phyloP scores from a whole-genome alignment of 371 early-diverging fungal genomes.

The Apophysomyces elegans region DNA sequence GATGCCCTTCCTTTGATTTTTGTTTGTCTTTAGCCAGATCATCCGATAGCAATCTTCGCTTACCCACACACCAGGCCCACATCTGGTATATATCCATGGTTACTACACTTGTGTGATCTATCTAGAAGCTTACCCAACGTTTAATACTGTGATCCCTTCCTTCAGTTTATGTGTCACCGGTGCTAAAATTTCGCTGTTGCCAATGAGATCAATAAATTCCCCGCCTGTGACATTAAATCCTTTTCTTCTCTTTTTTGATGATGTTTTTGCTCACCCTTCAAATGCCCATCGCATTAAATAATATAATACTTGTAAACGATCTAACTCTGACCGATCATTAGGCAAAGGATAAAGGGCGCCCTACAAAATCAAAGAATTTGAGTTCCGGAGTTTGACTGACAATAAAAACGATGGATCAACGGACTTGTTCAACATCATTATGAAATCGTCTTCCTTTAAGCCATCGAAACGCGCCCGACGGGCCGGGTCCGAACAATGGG shows the following conservation, averaged over 20 bases:
- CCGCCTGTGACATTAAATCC: slow-evolving; percentile 1
- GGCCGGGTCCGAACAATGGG: slow-evolving; percentile 23
- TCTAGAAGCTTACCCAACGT: slow-evolving; percentile 26
- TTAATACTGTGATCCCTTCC: slow-evolving; percentile 29
- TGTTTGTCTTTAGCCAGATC: not conserved
- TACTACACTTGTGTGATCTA: too few relatives aligned
- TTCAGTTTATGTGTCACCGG: slow-evolving; percentile 26
- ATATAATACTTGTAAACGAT: slow-evolving; percentile 28
- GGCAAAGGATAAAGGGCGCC: slow-evolving; percentile 19
- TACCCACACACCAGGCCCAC: slow-evolving; percentile 44
- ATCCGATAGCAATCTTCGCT: not conserved
- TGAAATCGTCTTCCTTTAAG: slow-evolving; percentile 31
- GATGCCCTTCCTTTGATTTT: slow-evolving; percentile 27
- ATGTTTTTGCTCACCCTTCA: slow-evolving; percentile 26
- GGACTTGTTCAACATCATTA: slow-evolving; percentile 1
- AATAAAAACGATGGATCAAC: not conserved
- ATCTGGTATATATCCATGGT: slow-evolving; percentile 14
- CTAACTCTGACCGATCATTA: slow-evolving; percentile 36
- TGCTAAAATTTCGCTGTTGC: slow-evolving; percentile 24
- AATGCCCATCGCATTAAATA: slow-evolving; percentile 38
- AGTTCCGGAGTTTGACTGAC: not conserved
- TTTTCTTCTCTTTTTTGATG: not conserved
- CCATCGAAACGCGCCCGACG: slow-evolving; percentile 36
- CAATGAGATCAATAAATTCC: not conserved
- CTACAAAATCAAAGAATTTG: not conserved